Conservation (phyloP, 2,329 filamentous ascomycete species). For the Nigrospora oryzae region DNA sequence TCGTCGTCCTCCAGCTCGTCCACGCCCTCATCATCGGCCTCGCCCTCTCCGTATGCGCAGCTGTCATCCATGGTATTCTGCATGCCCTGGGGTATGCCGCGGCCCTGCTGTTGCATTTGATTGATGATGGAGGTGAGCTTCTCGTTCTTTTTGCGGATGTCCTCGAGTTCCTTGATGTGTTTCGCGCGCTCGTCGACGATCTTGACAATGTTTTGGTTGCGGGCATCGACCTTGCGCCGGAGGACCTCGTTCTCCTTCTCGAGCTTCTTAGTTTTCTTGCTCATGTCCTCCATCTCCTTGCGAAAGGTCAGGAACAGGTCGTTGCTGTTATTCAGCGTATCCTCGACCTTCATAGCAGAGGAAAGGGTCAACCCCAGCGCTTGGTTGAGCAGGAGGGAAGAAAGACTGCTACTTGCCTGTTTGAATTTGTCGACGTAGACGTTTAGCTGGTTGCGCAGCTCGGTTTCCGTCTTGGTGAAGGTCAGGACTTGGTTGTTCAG, state of each 20-base stretch:
- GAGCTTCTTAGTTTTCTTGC: slow-evolving; percentile 92
- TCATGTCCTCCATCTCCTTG: slow-evolving; percentile 99
- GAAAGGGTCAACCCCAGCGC: slow-evolving; percentile 7
- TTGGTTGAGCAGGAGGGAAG: slow-evolving; percentile 13
- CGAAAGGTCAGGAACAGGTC: slow-evolving; percentile 94
- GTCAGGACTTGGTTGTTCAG: slow-evolving; percentile 88
- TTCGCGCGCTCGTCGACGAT: slow-evolving; percentile 91
- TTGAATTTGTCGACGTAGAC: slow-evolving; percentile 99
- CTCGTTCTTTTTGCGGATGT: slow-evolving; percentile 75
- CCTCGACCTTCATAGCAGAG: slow-evolving; percentile 68
- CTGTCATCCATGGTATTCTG: slow-evolving; percentile 49
- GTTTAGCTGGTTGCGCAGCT: slow-evolving; percentile 89
- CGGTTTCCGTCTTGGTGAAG: slow-evolving; percentile 91
- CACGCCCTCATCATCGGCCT: slow-evolving; percentile 47
- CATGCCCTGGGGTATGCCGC: slow-evolving; percentile 62
- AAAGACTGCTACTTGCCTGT: slow-evolving; percentile 59
- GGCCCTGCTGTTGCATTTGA: slow-evolving; percentile 90
- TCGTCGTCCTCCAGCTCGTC: slow-evolving; percentile 58
- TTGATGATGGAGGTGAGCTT: slow-evolving; percentile 93
- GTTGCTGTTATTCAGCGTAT: slow-evolving; percentile 97
- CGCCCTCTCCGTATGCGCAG: slow-evolving; percentile 53
- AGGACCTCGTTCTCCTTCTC: slow-evolving; percentile 93
- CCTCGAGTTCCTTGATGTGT: slow-evolving; percentile 67
- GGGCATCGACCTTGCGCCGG: slow-evolving; percentile 87
- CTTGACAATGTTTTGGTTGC: slow-evolving; percentile 88